phyloP scores from a whole-genome alignment of 2,329 filamentous ascomycete genomes.

The Nigrospora oryzae region DNA sequence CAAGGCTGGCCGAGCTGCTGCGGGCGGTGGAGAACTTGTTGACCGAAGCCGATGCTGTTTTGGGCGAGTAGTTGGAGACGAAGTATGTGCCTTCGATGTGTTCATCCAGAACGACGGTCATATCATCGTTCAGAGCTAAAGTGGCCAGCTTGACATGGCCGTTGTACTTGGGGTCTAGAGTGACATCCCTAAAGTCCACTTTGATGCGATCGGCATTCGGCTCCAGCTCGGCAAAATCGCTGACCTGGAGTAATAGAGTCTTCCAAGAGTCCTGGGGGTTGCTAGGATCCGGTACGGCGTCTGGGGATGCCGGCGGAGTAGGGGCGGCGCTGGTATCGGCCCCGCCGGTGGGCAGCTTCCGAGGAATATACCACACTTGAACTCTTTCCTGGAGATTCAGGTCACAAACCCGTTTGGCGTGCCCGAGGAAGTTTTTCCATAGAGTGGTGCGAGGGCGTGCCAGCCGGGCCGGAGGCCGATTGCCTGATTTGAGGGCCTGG shows the following conservation, averaged over 20 bases:
- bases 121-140: slow-evolving; percentile 61
- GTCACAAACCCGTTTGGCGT: slow-evolving; percentile 59
- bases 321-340: slow-evolving; percentile 25
- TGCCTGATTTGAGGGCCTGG: slow-evolving; percentile 46
- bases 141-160: slow-evolving; percentile 58
- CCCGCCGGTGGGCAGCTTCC: slow-evolving; percentile 27
- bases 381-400: slow-evolving; percentile 68
- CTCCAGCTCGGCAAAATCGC: slow-evolving; percentile 53
- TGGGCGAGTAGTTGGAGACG: slow-evolving; percentile 39
- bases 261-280: slow-evolving; percentile 23
- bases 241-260: slow-evolving; percentile 51
- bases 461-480: slow-evolving; percentile 54
- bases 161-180: slow-evolving; percentile 68
- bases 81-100: slow-evolving; percentile 50
- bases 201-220: slow-evolving; percentile 56
- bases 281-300: slow-evolving; percentile 5
- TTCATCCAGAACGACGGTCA: slow-evolving; percentile 80
- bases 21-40: slow-evolving; percentile 26
- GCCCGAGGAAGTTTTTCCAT: slow-evolving; percentile 67
- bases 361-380: slow-evolving; percentile 62
- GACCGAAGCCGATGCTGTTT: slow-evolving; percentile 14
- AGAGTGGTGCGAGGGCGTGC: slow-evolving; percentile 63
- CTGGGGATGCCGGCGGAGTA: slow-evolving; percentile 17
- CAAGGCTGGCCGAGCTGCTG: slow-evolving; percentile 21
- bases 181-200: slow-evolving; percentile 60